Conservation (phyloP, 345 rosid genomes). For the Euphorbia tirucalli region DNA sequence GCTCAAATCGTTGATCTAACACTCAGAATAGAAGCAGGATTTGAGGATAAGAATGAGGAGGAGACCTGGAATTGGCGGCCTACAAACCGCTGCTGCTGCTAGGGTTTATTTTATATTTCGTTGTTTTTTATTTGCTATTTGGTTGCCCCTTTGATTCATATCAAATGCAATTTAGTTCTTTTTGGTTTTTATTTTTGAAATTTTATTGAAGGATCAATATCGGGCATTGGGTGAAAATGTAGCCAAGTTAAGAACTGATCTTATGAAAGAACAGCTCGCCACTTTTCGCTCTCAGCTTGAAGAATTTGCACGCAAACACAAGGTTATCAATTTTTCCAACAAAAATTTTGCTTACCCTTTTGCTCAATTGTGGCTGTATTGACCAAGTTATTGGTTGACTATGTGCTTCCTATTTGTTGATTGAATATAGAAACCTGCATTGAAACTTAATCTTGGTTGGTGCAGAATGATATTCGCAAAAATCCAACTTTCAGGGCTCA, state of each 20-base stretch:
- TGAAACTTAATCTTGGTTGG: slow-evolving; percentile 11
- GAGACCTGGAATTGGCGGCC: slow-evolving; percentile 87
- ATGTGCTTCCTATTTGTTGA: neutral
- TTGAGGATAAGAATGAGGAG: slow-evolving; percentile 48
- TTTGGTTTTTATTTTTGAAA: neutral
- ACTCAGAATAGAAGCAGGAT: neutral
- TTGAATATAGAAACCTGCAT: too few species aligned
- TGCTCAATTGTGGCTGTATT: neutral
- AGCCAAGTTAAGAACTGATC: too few species aligned
- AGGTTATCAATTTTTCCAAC: neutral
- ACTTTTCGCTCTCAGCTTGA: too few species aligned
- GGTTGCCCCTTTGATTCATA: neutral
- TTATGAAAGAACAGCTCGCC: too few species aligned
- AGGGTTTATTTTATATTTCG: slow-evolving; percentile 52
- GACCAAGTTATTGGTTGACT: neutral
- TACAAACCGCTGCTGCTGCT: slow-evolving; percentile 74
- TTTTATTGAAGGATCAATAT: too few species aligned
- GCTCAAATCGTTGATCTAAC: neutral
- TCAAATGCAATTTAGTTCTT: neutral
- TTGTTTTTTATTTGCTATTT: too few species aligned
- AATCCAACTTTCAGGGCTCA: slow-evolving; percentile 77
- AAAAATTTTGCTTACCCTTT: neutral
- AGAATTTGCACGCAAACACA: too few species aligned
- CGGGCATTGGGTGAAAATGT: too few species aligned
- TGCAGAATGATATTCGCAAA: slow-evolving; percentile 82